These are phyloP conservation scores for Coffea humblotiana DNA, from an alignment of 305 asterid species.

Conservation along the genomic window DNA sequence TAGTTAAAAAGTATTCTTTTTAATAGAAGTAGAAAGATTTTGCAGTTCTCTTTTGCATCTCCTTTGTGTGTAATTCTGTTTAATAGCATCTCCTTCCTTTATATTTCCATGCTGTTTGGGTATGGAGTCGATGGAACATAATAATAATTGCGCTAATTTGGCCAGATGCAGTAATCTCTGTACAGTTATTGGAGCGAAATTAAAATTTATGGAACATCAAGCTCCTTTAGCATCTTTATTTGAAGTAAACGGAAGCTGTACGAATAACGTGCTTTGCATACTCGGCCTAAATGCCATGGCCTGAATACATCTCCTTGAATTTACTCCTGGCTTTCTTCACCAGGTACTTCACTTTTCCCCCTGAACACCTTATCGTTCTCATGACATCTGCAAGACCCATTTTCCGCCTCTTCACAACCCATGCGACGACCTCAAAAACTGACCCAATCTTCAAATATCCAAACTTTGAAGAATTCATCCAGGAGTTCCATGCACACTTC, in stretches of 20 bases:
- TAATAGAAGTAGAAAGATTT: background rate
- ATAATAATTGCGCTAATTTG: background rate
- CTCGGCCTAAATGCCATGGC: background rate
- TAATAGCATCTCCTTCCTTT: background rate
- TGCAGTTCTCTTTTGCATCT: constrained; percentile 7
- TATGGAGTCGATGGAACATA: background rate
- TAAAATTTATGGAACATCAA: background rate
- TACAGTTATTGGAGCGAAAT: background rate
- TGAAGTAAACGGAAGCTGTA: no score
- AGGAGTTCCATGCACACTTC: constrained; percentile 58
- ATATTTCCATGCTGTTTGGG: no score
- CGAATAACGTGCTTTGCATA: background rate
- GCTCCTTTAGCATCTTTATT: background rate
- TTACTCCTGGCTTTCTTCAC: background rate
- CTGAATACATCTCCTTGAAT: background rate
- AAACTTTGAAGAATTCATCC: constrained; percentile 32
- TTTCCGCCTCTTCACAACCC: background rate
- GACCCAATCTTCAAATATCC: constrained; percentile 12
- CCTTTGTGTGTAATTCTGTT: background rate
- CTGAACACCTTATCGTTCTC: background rate
- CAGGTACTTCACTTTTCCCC: background rate
- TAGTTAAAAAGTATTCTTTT: constrained; percentile 20
- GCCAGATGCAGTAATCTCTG: background rate
- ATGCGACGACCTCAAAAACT: constrained; percentile 12
- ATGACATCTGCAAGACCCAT: background rate